Base-by-base conservation (phyloP, 163 green algal genomes). In the Chloromonas sp. region DNA sequence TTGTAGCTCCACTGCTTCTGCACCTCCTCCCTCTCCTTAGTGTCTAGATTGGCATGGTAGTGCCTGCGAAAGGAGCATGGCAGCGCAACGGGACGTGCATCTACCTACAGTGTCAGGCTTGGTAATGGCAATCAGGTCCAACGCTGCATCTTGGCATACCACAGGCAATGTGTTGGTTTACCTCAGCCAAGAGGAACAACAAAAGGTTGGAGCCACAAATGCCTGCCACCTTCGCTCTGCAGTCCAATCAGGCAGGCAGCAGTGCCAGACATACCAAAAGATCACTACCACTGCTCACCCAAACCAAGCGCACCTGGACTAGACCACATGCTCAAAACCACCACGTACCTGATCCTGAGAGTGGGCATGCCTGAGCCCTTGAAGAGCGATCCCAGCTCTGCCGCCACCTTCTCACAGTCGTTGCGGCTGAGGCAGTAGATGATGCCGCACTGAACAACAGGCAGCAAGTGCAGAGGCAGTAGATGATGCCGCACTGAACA, bases 371-470 rank as follows among this genome's bases (percentile, higher is more conserved):
- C 79, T 13, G 57, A 15, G 66, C 78, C 2, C 76, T 86, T 86
- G 70, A 88, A 82, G 60, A 86, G 57, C 13, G 11, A 83, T 62
- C 91, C 78, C 81, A 98, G 91, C 81, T 97, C 86, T 1, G 86
- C 88, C 2, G 95, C 94, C 79, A 98, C 91, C 1, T 91, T 89
- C 89, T 98, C 95, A 71, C 94, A 96, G 83, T 98, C 93, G 13
- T 88, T 88, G 1, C 92, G 89, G 2, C 90, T 92, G 15, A 97
- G 86, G 91, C 95, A 98, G 92, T 98, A 98, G 14, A 98, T 86
- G 82, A 98, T 98, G 86, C 95, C 95, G 82, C 94, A 96, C 81
- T 94, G 90, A 36, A 36, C 36, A 36, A 36, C 36, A 36, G 36
- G 36, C 36, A 74, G 91, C 79, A 0, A 83, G 70, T 70, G 2